A percentile compares a stretch with the other conserved stretches of the same genome.
phyloP scores from a whole-genome alignment of 1,284 basidiomycete species.

The Rhodotorula sp. region DNA sequence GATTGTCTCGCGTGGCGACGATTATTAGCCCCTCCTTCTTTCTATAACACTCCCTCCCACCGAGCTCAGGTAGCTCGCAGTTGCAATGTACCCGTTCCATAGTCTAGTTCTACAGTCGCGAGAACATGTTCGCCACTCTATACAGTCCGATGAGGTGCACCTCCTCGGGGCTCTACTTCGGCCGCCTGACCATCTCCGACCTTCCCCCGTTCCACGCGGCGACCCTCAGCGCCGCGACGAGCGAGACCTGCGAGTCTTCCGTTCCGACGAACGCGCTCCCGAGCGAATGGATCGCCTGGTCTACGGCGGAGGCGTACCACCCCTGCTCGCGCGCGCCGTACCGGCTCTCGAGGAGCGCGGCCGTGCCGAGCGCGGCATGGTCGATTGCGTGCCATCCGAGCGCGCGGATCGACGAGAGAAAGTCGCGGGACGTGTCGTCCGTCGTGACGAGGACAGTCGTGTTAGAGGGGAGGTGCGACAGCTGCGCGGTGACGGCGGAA shows the following conservation, averaged over 20 bases:
- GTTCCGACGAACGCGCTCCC: constrained; percentile 12
- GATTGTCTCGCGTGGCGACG: constrained; percentile 79
- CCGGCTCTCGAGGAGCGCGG: not conserved
- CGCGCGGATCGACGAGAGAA: not conserved
- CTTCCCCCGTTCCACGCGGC: constrained; percentile 13
- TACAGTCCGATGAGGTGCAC: too few species aligned
- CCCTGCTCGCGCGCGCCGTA: not conserved
- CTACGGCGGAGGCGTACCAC: not conserved
- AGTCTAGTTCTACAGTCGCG: not conserved
- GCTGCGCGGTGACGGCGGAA: not conserved
- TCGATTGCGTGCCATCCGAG: not conserved
- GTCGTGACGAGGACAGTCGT: not conserved
- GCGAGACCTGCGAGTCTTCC: constrained; percentile 12
- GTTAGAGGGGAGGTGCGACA: not conserved
- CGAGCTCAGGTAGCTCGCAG: not conserved
- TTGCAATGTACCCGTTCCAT: not conserved
- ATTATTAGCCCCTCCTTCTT: constrained; percentile 19
- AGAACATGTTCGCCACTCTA: too few species aligned
- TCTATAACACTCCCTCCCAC: not conserved
- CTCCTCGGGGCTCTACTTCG: not conserved
- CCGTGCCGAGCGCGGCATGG: not conserved
- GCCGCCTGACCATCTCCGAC: not conserved
- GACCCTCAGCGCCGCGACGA: constrained; percentile 14
- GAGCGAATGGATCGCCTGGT: not conserved
- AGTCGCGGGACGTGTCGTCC: not conserved